phyloP scores from a whole-genome alignment of 148 eudicot species.

The Chenopodium berlandieri region DNA sequence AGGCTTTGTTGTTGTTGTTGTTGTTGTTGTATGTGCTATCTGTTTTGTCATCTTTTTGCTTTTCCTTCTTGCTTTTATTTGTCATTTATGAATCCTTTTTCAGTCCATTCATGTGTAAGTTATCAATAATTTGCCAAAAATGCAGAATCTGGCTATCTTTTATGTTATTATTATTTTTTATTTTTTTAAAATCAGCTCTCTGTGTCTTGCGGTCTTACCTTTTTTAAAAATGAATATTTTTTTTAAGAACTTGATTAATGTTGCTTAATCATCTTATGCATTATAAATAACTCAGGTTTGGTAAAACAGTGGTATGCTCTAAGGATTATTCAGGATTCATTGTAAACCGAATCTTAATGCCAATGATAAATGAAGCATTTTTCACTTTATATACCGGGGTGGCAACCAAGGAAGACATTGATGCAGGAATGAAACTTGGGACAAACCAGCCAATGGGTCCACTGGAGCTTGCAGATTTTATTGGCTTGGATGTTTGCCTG shows the following conservation, averaged over 20 bases:
- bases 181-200: not conserved
- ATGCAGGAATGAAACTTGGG: slow-evolving; percentile 85
- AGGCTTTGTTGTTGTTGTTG: too few relatives aligned
- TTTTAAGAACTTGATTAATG: not conserved
- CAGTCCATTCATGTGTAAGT: not conserved
- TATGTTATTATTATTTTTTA: not conserved
- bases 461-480: slow-evolving; percentile 83
- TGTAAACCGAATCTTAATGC: slow-evolving; percentile 85
- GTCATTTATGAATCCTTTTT: not conserved
- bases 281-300: slow-evolving; percentile 51
- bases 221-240: not conserved
- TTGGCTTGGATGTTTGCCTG: slow-evolving; percentile 88
- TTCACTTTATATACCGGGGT: slow-evolving; percentile 79
- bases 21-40: not conserved
- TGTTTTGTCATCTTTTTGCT: not conserved
- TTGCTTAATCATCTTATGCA: not conserved
- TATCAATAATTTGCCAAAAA: not conserved
- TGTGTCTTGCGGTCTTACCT: not conserved
- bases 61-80: not conserved
- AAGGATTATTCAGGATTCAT: slow-evolving; percentile 80
- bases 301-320: slow-evolving; percentile 78
- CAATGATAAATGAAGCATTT: slow-evolving; percentile 95
- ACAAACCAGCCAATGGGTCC: slow-evolving; percentile 98
- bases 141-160: not conserved
- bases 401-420: slow-evolving; percentile 90